Evolutionary conservation across 306 rosid species (phyloP), one percentile per base, ranked within the genome.

Genomic region (Notholithocarpus densiflorus): DNA sequence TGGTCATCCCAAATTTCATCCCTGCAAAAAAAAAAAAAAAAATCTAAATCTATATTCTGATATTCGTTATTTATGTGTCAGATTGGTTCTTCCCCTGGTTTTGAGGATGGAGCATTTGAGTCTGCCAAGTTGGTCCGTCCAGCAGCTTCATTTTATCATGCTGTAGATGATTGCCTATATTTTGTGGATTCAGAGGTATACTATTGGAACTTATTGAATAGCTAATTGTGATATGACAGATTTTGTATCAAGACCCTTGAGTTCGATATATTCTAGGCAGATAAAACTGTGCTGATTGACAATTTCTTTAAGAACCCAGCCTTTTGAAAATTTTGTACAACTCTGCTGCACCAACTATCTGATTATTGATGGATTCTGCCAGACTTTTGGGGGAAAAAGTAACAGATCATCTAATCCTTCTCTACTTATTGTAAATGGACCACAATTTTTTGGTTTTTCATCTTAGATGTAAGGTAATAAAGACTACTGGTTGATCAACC

Each of bases 41-140:
- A 75, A 56, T 54, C n/a, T 31, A 54, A 64, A 11, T 20, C 32
- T 37, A 45, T 5, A 12, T 21, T 68, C 45, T 74, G 71, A 52
- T 31, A 77, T 82, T 24, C 61, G 17, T 56, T 82, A 52, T 81
- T 73, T 87, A 76, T 83, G 40, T 70, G 79, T 75, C 89, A 92
- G 98, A 89, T 92, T 79, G 98, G 98, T 76, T 92, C 92, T 52
- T 89, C 90, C 78, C 96, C 98, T 31, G 98, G 98, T 76, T 91
- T 92, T 62, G 98, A 92, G 89, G 98, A 95, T 82, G 98, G 98
- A 75, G 90, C 84, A 48, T 95, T 95, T 81, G 95, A 81, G 81
- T 90, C 89, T 76, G 92, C 93, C 81, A 95, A 91, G 84, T 82
- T 92, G 87, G 87, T 91, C 80, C 88, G 92, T 34, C 98, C 98